Evolutionary conservation across 345 rosid species (phyloP), one percentile per base, ranked within the genome.

Genomic region (Odontarrhena argentea): DNA sequence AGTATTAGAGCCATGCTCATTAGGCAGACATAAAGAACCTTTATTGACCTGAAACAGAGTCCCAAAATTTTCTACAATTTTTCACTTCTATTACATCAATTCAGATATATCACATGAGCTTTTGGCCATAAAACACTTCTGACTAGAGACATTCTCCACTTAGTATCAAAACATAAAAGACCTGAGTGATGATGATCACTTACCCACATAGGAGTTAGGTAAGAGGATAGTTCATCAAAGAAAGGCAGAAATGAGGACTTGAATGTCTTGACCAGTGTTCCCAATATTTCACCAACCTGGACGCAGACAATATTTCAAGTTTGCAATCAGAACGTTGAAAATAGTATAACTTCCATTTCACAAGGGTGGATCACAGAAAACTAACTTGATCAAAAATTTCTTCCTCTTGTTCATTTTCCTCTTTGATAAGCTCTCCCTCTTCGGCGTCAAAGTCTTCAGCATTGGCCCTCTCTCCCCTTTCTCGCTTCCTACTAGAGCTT

Each of bases 201-300:
- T 85, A 95, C 99, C 99, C 97, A 91, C 99, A 95, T 95, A 68
- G 99, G 99, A 24, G 96, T 95, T 48, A 95, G 81, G 77, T 95
- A 95, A 4, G 96, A 86, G 38, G 99, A 89, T 67, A 95, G 75
- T 76, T 89, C 97, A 48, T 91, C 97, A 46, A 89, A 91, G 86
- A 84, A 91, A 24, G 96, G 99, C 78, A 95, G 79, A 84, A 95
- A 95, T 67, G 93, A 76, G 26, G 84, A 92, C 76, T 87, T 95
- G 73, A 86, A 95, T 64, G 96, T 91, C 82, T 95, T 95, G 38
- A 95, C 88, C 84, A 95, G 70, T 71, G 99, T 88, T 81, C 99
- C 97, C 90, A 95, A 78, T 55, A 91, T 91, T 74, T 95, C 99
- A 74, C 99, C 99, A 3, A 95, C 99, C 99, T 95, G 79, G 50